Base-by-base conservation (phyloP, 768 basidiomycete genomes). In the Albatrellus ellisii region DNA sequence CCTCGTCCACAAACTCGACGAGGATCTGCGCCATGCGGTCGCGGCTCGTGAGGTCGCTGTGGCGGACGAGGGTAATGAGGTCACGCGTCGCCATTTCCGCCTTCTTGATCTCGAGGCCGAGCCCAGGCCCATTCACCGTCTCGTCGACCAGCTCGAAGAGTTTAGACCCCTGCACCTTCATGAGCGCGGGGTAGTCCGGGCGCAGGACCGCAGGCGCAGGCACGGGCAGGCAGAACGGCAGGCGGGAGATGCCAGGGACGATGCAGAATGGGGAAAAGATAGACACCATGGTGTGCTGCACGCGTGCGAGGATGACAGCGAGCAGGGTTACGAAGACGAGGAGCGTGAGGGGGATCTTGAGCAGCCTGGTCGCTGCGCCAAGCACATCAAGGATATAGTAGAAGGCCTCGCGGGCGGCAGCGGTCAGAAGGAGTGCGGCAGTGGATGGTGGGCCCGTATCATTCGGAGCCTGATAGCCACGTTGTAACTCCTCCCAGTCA, bases 51-150 rank as follows among this genome's bases (percentile, higher is more conserved):
- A 88, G 56, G 12, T 78, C 62, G 55, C 84, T 87, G 45, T 69
- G 59, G 12, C 66, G 67, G 12, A 86, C 76, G 22, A 83, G 63
- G 4, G 72, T 67, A 11, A 72, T 61, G 39, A 88, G 64, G 54
- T 88, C 84, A 18, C 58, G 62, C 1, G 78, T 81, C 11, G 82
- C 85, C 71, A 86, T 77, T 50, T 86, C 78, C 11, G 81, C 77
- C 56, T 76, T 78, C 59, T 83, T 75, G 48, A 88, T 70, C 42
- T 82, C 73, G 33, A 82, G 54, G 4, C 79, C 73, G 27, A 88
- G 55, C 4, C 65, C 66, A 0, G 77, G 72, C 0, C 73, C 70
- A 2, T 77, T 75, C 0, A 69, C 64, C 0, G 76, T 65, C 35
- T 75, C 72, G 37, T 72, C 73, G 20, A 79, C 55, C 14, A 86